These are phyloP conservation scores for Ceriops decandra DNA, from an alignment of 345 rosid genomes.

Conservation along the genomic window DNA sequence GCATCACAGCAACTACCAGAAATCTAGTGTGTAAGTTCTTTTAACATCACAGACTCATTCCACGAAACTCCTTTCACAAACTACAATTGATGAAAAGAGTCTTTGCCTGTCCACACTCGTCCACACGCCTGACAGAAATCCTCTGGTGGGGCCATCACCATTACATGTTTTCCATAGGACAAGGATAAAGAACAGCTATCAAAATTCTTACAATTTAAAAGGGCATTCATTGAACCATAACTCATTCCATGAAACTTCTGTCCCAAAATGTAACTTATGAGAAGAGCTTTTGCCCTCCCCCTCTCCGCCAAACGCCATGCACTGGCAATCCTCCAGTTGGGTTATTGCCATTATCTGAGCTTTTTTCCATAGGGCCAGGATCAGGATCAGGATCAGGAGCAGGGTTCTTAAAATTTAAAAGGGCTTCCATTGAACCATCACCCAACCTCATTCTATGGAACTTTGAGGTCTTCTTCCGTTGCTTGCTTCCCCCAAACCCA, in stretches of 20 bases:
- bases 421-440: slow-evolving; percentile 70
- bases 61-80: background rate
- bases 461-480: slow-evolving; percentile 72
- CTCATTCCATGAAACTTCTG: slow-evolving; percentile 3
- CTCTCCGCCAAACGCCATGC: slow-evolving; percentile 76
- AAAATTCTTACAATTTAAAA: background rate
- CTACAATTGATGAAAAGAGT: slow-evolving; percentile 45
- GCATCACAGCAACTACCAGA: background rate
- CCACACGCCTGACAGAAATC: slow-evolving; percentile 72
- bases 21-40: background rate
- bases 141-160: slow-evolving; percentile 8
- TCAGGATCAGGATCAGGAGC: slow-evolving; percentile 40
- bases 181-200: background rate
- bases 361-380: slow-evolving; percentile 12
- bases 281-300: slow-evolving; percentile 67
- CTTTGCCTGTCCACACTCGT: slow-evolving; percentile 59
- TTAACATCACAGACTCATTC: background rate
- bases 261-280: slow-evolving; percentile 19
- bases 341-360: slow-evolving; percentile 28
- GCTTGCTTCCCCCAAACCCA: slow-evolving; percentile 46
- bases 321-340: slow-evolving; percentile 40
- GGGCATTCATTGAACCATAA: background rate
- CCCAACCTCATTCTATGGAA: slow-evolving; percentile 69
- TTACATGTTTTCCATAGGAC: background rate
- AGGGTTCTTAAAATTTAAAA: slow-evolving; percentile 43